These are phyloP conservation scores for Cryptosporidium parvum DNA, from an alignment of 169 alveolate species.

Conservation along the genomic window DNA sequence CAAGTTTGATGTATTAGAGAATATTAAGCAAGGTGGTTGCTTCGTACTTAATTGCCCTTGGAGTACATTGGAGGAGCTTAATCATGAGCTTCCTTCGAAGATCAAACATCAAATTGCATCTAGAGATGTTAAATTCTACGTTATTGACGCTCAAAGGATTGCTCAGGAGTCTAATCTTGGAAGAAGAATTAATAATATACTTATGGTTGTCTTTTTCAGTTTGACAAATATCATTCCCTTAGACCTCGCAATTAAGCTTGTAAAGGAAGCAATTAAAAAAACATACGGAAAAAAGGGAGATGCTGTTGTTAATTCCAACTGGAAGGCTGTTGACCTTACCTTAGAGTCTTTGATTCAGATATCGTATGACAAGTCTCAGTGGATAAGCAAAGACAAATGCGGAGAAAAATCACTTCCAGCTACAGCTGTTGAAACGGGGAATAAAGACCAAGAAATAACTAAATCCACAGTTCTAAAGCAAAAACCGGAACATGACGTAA, in stretches of 20 bases:
- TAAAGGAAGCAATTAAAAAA: constrained; percentile 81
- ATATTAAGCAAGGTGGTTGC: constrained; percentile 76
- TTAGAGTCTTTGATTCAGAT: constrained; percentile 64
- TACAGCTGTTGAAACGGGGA: neutral
- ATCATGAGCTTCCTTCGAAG: constrained; percentile 42
- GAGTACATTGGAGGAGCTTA: constrained; percentile 62
- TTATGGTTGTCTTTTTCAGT: constrained; percentile 78
- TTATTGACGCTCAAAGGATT: constrained; percentile 78
- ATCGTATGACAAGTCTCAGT: constrained; percentile 6
- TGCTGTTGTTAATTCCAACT: constrained; percentile 73
- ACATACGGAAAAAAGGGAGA: constrained; percentile 81
- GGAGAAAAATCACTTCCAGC: neutral
- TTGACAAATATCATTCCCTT: constrained; percentile 78
- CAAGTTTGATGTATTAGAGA: constrained; percentile 48
- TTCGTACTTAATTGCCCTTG: constrained; percentile 81
- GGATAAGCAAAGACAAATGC: constrained; percentile 11
- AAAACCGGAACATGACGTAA: neutral
- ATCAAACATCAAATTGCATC: constrained; percentile 66
- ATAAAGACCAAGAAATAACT: neutral
- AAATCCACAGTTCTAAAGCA: neutral
- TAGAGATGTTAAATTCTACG: constrained; percentile 75
- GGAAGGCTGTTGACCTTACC: constrained; percentile 76
- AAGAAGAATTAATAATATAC: constrained; percentile 78
- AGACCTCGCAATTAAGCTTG: constrained; percentile 77
- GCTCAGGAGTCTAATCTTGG: constrained; percentile 79